A percentile compares a stretch with the other conserved stretches of the same genome.
These are phyloP conservation scores for Pholiota conissans DNA, from an alignment of 768 basidiomycete species.

Conservation along the genomic window DNA sequence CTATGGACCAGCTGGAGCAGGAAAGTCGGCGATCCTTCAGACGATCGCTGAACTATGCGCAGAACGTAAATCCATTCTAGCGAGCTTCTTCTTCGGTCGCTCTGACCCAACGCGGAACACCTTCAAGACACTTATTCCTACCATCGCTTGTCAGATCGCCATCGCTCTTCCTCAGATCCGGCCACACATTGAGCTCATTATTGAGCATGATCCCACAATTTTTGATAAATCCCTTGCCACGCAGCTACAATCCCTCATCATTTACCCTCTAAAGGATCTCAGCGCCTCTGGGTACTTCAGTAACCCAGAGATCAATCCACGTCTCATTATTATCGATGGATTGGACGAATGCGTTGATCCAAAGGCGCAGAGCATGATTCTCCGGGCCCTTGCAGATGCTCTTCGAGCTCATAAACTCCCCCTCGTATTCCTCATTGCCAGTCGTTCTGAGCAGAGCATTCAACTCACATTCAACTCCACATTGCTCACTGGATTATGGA, in stretches of 20 bases:
- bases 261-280: too few species aligned
- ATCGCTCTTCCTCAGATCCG: not conserved
- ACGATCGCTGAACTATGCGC: too few species aligned
- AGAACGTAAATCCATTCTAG: too few species aligned
- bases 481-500: not conserved
- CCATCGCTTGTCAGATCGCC: not conserved
- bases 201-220: conserved; percentile 3
- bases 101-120: too few species aligned
- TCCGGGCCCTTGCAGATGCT: conserved; percentile 3
- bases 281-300: not conserved
- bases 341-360: conserved; percentile 14
- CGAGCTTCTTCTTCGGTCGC: too few species aligned
- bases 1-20: too few species aligned
- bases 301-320: too few species aligned
- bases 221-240: conserved; percentile 1
- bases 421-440: conserved; percentile 1
- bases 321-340: conserved; percentile 18
- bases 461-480: too few species aligned
- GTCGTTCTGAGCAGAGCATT: too few species aligned
- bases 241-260: not conserved
- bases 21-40: too few species aligned
- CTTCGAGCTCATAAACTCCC: not conserved
- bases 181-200: not conserved
- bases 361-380: conserved; percentile 6
- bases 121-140: not conserved